Evolutionary conservation across 192 early-diverging fungal genomes (phyloP).

Genomic region (Coemansia sp.): DNA sequence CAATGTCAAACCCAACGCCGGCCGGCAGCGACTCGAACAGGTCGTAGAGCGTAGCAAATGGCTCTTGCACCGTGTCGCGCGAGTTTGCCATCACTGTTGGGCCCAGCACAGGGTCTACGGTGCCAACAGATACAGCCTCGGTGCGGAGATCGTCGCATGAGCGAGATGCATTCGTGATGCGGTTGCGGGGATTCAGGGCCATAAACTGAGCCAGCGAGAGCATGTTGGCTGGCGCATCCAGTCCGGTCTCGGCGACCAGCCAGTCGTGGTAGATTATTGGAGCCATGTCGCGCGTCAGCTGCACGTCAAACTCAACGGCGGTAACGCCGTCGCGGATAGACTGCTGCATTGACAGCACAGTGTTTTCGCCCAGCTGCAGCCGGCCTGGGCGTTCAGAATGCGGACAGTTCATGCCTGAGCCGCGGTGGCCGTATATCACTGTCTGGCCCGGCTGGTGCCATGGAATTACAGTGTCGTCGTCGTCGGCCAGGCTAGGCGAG

Average conservation of each 20-base stretch:
- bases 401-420: conserved; percentile 76
- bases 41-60: conserved; percentile 82
- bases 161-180: conserved; percentile 9
- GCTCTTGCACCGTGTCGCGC: conserved; percentile 77
- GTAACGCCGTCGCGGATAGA: conserved; percentile 81
- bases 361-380: conserved; percentile 91
- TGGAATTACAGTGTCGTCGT: background rate
- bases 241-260: conserved; percentile 71
- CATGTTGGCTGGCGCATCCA: conserved; percentile 66
- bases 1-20: conserved; percentile 86
- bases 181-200: conserved; percentile 54
- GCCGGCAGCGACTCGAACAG: conserved; percentile 74
- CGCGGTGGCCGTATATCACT: conserved; percentile 84
- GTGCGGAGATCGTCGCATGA: conserved; percentile 26
- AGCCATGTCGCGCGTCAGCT: conserved; percentile 83
- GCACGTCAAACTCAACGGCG: conserved; percentile 94
- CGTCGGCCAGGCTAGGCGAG: background rate
- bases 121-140: conserved; percentile 1
- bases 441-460: conserved; percentile 38
- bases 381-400: conserved; percentile 48
- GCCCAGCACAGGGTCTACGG: background rate
- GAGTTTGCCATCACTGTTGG: conserved; percentile 71
- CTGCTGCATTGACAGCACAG: conserved; percentile 78
- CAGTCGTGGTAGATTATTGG: conserved; percentile 95
- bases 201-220: conserved; percentile 73